phyloP scores from a whole-genome alignment of 805 yeast species.

The Priceomyces medius region DNA sequence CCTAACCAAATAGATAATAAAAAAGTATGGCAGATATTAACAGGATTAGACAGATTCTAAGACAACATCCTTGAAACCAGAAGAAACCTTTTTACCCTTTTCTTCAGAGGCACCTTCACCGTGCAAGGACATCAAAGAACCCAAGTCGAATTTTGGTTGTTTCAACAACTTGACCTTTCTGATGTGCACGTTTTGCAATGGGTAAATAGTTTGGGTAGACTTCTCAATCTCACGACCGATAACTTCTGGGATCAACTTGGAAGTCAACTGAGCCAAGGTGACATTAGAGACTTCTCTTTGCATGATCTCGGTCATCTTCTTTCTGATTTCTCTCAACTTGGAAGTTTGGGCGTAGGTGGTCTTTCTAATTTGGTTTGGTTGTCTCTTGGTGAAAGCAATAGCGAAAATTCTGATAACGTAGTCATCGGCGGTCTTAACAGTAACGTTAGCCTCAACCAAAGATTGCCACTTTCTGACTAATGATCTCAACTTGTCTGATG shows the following conservation, averaged over 20 bases:
- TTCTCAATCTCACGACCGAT: constrained; percentile 95
- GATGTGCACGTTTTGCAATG: constrained; percentile 94
- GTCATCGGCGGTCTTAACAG: constrained; percentile 95
- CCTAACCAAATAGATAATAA: background rate
- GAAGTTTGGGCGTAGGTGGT: constrained; percentile 95
- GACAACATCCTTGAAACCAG: constrained; percentile 95
- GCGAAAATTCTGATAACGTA: constrained; percentile 91
- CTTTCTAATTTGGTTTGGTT: constrained; percentile 91
- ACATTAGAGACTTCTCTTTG: constrained; percentile 88
- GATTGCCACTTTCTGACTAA: constrained; percentile 98
- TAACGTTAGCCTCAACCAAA: constrained; percentile 91
- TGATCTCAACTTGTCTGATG: constrained; percentile 92
- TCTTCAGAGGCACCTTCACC: constrained; percentile 85
- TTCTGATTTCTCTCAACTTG: constrained; percentile 92
- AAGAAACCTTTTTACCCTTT: constrained; percentile 93
- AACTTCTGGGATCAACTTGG: constrained; percentile 95
- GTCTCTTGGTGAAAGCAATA: constrained; percentile 96
- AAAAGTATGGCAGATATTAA: background rate
- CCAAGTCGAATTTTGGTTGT: constrained; percentile 96
- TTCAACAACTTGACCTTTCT: constrained; percentile 96
- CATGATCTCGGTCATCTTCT: constrained; percentile 91
- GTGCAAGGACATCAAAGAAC: constrained; percentile 89
- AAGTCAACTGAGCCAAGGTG: constrained; percentile 89
- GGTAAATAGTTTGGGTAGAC: constrained; percentile 87
- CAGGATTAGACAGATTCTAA: constrained; percentile 80